Percentiles rank a stretch among this genome's conserved stretches.
These are phyloP conservation scores for Trichothecium sympodiale DNA, from an alignment of 2,329 filamentous ascomycete species.

Conservation along the genomic window DNA sequence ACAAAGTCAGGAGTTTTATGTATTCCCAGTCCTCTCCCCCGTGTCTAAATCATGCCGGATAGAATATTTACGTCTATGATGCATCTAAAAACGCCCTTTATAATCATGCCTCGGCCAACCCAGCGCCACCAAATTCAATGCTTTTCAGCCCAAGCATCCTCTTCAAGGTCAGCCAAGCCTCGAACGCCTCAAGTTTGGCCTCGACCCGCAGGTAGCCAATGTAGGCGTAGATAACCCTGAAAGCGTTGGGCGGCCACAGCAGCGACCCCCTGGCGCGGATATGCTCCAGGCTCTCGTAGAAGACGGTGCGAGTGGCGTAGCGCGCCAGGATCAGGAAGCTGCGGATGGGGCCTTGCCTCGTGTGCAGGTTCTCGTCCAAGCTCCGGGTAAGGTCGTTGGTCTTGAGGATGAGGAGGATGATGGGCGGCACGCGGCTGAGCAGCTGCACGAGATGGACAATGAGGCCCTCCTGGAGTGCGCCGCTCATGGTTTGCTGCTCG, in stretches of 20 bases:
- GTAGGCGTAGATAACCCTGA: conserved; percentile 45
- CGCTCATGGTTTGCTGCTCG: conserved; percentile 81
- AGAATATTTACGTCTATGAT: no score
- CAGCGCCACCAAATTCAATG: conserved; percentile 14
- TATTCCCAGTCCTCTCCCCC: no score
- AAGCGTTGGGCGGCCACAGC: conserved; percentile 45
- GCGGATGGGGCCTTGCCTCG: conserved; percentile 53
- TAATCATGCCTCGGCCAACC: conserved; percentile 6
- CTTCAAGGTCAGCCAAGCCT: conserved; percentile 48
- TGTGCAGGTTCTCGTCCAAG: conserved; percentile 83
- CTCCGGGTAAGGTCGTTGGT: conserved; percentile 94
- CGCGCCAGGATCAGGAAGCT: conserved; percentile 58
- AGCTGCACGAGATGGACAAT: conserved; percentile 81
- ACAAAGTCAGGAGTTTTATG: no score
- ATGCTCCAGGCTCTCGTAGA: conserved; percentile 51
- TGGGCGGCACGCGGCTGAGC: conserved; percentile 76
- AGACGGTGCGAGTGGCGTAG: conserved; percentile 57
- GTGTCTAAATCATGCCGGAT: no score
- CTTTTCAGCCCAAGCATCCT: conserved; percentile 26
- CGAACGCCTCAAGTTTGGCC: conserved; percentile 52
- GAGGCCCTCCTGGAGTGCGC: conserved; percentile 76
- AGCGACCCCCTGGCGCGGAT: conserved; percentile 41
- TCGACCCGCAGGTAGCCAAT: conserved; percentile 47
- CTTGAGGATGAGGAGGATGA: conserved; percentile 92
- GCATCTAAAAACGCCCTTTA: no score